Base-by-base conservation (phyloP, 2,329 filamentous ascomycete genomes). In the Colletotrichum filicis region DNA sequence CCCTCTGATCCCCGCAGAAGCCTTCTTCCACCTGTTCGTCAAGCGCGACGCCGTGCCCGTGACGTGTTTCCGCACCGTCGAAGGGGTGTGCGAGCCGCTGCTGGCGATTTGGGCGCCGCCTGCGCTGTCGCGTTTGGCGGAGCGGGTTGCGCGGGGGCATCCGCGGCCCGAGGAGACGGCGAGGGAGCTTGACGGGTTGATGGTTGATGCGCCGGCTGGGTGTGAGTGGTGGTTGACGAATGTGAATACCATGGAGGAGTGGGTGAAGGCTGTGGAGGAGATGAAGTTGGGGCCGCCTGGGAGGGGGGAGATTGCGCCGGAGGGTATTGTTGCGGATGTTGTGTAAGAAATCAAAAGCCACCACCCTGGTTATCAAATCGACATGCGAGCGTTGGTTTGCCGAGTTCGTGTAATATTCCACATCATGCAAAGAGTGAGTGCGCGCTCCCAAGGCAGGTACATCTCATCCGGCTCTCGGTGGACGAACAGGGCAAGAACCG, bases 61-160 rank as follows among this genome's bases (percentile, higher is more conserved):
- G 26, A 83, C 81, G 4, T 83, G 82, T 70, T 83, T 82, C 69
- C 70, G 75, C 2, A 81, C 82, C 37, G 63, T 32, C 0, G 71
- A 78, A 7, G 80, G 80, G 1, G 77, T 75, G 35, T 75, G 74
- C 60, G 80, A 84, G 76, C 83, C 82, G 4, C 74, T 83, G 8
- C 63, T 84, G n/a, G 79, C 75, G 1, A 77, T 84, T 4, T 84
- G 82, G 83, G 75, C 78, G 3, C 77, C 80, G 1, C 73, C 78
- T 24, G 81, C 80, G 0, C 69, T 84, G 42, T 42, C 66, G 22
- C 62, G 30, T 22, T 52, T 83, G 55, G 73, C 74, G 11, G 57
- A 76, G 70, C 60, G 70, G 14, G 66, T 70, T 0, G 60, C 59
- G 11, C 70, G 70, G 4, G 70, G 49, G 71, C 78, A 74, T 66